Percentiles rank a stretch among this genome's conserved stretches.
These are phyloP conservation scores for Tieghemostelium lacteum DNA, from an alignment of 78 protist genomes.

Conservation along the genomic window DNA sequence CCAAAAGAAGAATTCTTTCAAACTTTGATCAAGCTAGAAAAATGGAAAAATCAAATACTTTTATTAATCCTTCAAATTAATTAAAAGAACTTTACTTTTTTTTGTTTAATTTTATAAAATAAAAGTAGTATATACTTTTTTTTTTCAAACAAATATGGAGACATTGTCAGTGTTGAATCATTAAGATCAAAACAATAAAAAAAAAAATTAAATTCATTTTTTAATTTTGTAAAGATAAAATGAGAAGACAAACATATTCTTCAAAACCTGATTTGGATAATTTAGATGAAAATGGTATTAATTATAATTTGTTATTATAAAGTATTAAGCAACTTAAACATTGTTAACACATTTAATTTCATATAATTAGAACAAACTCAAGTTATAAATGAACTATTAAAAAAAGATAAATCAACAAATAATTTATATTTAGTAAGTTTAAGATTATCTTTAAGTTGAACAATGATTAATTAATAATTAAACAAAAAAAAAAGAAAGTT, in stretches of 20 bases:
- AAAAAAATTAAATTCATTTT: too few relatives aligned
- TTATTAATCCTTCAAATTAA: too few relatives aligned
- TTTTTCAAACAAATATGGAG: too few relatives aligned
- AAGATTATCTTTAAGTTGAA: not conserved
- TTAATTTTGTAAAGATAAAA: too few relatives aligned
- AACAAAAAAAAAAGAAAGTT: conserved; percentile 12
- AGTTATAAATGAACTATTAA: conserved; percentile 16
- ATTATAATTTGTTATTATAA: not conserved
- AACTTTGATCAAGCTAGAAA: not conserved
- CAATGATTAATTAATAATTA: not conserved
- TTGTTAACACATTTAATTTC: not conserved
- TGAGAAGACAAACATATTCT: not conserved
- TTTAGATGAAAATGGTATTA: not conserved
- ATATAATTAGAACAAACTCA: conserved; percentile 42
- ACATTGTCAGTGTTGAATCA: too few relatives aligned
- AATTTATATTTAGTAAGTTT: conserved; percentile 47
- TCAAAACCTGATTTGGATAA: not conserved
- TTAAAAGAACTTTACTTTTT: too few relatives aligned
- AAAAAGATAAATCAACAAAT: conserved; percentile 24
- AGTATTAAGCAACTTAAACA: not conserved
- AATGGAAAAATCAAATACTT: not conserved
- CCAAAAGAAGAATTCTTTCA: conserved; percentile 8
- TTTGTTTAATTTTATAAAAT: too few relatives aligned
- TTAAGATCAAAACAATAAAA: too few relatives aligned
- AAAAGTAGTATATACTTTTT: too few relatives aligned